phyloP scores from a whole-genome alignment of 192 early-diverging fungal genomes.

The Podila horticola region DNA sequence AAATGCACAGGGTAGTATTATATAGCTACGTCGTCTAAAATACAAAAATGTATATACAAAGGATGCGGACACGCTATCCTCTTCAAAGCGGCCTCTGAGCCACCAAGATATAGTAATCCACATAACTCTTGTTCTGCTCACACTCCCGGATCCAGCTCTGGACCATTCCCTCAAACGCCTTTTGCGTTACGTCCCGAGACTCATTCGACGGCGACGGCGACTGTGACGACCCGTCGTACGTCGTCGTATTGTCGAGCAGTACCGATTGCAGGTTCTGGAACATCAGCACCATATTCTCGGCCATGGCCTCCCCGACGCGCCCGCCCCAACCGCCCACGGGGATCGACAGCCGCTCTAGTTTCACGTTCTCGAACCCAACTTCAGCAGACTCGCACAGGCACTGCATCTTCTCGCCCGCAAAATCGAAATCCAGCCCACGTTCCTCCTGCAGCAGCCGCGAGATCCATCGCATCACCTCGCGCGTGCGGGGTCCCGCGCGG shows the following conservation, averaged over 20 bases:
- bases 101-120: conserved; percentile 2
- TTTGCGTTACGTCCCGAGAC: background rate
- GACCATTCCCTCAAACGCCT: conserved; percentile 3
- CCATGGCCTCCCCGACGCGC: conserved; percentile 4
- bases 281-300: conserved; percentile 6
- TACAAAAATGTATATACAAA: background rate
- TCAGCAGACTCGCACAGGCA: background rate
- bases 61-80: background rate
- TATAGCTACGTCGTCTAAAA: background rate
- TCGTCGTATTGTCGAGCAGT: background rate
- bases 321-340: conserved; percentile 15
- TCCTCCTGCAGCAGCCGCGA: conserved; percentile 6
- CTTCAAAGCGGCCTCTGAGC: background rate
- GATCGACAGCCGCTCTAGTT: conserved; percentile 8
- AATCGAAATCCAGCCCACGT: background rate
- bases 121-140: conserved; percentile 11
- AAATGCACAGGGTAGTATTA: too few species aligned
- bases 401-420: conserved; percentile 6
- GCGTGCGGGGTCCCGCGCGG: background rate
- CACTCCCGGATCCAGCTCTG: conserved; percentile 6
- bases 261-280: background rate
- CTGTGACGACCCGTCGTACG: too few species aligned
- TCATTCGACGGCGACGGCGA: background rate
- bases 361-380: conserved; percentile 4
- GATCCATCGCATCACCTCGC: background rate